These are phyloP conservation scores for Schwanniomyces polymorphus DNA, from an alignment of 805 yeast species.

Conservation along the genomic window DNA sequence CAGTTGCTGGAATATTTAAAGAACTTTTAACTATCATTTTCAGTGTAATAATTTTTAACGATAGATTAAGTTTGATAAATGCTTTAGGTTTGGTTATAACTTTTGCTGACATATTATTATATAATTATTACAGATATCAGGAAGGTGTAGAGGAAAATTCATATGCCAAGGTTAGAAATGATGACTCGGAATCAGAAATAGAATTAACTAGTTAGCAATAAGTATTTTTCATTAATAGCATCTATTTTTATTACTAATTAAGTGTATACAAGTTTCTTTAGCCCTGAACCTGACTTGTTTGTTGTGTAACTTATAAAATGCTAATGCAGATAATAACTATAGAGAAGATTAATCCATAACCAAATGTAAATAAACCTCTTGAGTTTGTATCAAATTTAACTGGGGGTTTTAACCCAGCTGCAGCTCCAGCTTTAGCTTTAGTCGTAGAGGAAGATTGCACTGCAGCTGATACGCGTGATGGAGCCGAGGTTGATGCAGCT, in stretches of 20 bases:
- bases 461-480: neutral
- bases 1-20: constrained; percentile 91
- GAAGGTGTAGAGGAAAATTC: constrained; percentile 13
- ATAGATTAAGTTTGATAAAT: constrained; percentile 65
- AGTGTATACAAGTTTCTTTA: neutral
- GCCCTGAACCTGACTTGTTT: no score
- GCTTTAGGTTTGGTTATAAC: constrained; percentile 74
- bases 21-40: constrained; percentile 82
- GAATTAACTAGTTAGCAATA: neutral
- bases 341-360: neutral
- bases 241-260: neutral
- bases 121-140: constrained; percentile 62
- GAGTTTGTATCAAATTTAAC: neutral
- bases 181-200: constrained; percentile 1
- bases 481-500: neutral
- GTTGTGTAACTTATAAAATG: neutral
- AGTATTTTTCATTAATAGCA: neutral
- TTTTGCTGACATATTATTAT: constrained; percentile 76
- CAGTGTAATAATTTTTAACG: constrained; percentile 71
- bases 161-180: constrained; percentile 1
- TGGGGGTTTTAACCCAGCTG: neutral
- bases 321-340: neutral
- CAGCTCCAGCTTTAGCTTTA: neutral
- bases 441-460: constrained; percentile 4
- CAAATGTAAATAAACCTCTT: neutral